Base-by-base conservation (phyloP, 345 rosid genomes). In the Atalantia buxifolia region DNA sequence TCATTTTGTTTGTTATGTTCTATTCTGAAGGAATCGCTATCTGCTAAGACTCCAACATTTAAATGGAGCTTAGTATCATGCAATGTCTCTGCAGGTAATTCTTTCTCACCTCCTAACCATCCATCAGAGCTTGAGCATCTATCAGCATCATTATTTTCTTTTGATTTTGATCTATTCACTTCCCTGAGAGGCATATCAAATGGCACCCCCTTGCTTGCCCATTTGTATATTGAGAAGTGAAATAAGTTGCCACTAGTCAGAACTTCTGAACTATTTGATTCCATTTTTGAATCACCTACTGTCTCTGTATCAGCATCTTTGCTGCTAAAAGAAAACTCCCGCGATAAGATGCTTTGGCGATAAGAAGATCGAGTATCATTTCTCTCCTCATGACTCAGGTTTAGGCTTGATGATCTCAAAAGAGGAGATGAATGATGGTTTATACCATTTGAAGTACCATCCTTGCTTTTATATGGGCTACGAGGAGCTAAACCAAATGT, bases 211-310 rank as follows among this genome's bases (percentile, higher is more conserved):
- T 89, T 88, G 85, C 90, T 86, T 65, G 92, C 96, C 99, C 99
- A 95, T 83, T 90, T 95, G 86, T 90, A 95, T 62, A 95, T 93
- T 1, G 99, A 95, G 87, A 95, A 92, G 84, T 92, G 98, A 85
- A 92, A 93, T 22, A 85, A 89, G 79, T 76, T 81, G 36, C 82
- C 56, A 3, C 75, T 77, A 25, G 66, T 67, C 27, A 48, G 21
- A 77, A 70, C 82, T 76, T 79, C 61, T n/a, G 88, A 77, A 79
- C 40, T 10, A 75, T n/a, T 67, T n/a, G 80, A 80, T 67, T 85
- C 86, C 62, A 76, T 85, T 69, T 79, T 56, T 19, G 67, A 18
- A 55, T 76, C 57, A n/a, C 66, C 71, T 48, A 74, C 76, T 56
- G 36, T 56, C 48, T 79, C 86, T 36, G 75, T 35, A 69, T 78